Percentiles rank a stretch among this genome's conserved stretches.
Evolutionary conservation across 805 yeast species (phyloP).

Genomic region (Candida silvatica): DNA sequence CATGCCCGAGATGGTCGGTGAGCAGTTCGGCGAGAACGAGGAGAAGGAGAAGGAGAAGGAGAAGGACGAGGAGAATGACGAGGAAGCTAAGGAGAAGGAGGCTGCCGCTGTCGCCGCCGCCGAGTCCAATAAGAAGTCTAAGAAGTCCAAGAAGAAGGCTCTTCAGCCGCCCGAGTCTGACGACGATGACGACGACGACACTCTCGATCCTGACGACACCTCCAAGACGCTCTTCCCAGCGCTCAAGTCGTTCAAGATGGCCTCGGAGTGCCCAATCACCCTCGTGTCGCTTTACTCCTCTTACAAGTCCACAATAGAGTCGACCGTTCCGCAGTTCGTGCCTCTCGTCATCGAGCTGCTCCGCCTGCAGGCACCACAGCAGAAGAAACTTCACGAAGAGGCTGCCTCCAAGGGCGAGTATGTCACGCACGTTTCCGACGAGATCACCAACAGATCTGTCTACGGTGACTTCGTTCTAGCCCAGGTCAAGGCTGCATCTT

Average conservation of each 20-base stretch:
- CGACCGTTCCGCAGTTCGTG: constrained; percentile 66
- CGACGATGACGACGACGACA: neutral
- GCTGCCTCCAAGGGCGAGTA: constrained; percentile 49
- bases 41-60: neutral
- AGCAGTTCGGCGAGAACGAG: constrained; percentile 40
- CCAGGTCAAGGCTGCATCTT: constrained; percentile 94
- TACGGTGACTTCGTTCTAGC: constrained; percentile 86
- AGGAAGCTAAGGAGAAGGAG: neutral
- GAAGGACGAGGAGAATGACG: neutral
- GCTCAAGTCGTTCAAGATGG: constrained; percentile 77
- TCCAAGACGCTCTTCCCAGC: constrained; percentile 54
- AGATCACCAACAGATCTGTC: constrained; percentile 64
- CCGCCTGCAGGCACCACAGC: constrained; percentile 74
- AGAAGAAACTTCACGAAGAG: constrained; percentile 52
- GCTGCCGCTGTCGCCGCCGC: neutral
- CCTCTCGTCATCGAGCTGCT: constrained; percentile 76
- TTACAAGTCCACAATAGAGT: constrained; percentile 64
- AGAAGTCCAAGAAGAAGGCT: neutral
- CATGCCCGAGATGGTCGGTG: constrained; percentile 66
- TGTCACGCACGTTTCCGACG: constrained; percentile 66
- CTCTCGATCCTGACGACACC: constrained; percentile 18
- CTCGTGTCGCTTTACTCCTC: constrained; percentile 89
- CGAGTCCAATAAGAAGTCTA: neutral
- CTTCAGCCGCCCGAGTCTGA: neutral
- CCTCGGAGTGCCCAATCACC: constrained; percentile 95